phyloP scores from a whole-genome alignment of 192 early-diverging fungal species.

The Chytriomyces sp. region DNA sequence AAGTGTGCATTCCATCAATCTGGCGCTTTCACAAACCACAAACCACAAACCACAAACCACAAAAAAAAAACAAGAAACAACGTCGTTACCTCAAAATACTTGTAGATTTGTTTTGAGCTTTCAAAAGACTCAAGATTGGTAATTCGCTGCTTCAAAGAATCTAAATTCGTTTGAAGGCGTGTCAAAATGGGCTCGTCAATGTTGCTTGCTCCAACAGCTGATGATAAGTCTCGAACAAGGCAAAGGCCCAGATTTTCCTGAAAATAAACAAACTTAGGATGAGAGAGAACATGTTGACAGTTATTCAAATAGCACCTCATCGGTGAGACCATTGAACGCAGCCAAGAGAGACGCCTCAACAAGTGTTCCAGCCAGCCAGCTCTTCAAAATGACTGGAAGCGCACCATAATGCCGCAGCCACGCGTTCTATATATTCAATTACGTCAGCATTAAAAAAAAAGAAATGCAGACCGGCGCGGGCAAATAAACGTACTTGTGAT shows the following conservation, averaged over 20 bases:
- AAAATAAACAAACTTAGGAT: neutral
- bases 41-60: constrained; percentile 4
- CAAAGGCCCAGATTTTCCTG: neutral
- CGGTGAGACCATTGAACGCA: constrained; percentile 6
- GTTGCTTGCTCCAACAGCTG: neutral
- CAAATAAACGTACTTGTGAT: neutral
- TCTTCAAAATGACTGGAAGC: constrained; percentile 18
- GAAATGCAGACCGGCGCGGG: neutral
- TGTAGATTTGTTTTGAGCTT: neutral
- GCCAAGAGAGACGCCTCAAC: constrained; percentile 3
- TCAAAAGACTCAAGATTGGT: neutral
- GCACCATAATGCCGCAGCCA: constrained; percentile 28
- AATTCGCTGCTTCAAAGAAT: neutral
- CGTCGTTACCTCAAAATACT: constrained; percentile 15
- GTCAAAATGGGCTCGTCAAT: neutral
- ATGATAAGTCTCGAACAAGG: neutral
- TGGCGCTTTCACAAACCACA: neutral
- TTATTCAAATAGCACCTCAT: constrained; percentile 3
- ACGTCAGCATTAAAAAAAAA: neutral
- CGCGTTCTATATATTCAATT: neutral
- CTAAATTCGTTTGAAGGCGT: neutral
- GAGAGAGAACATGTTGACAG: neutral
- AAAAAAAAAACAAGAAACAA: neutral
- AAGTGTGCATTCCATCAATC: neutral
- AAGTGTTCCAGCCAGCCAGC: neutral